Evolutionary conservation across 257 asterid genomes (phyloP).

Genomic region (Cinchona pubescens): DNA sequence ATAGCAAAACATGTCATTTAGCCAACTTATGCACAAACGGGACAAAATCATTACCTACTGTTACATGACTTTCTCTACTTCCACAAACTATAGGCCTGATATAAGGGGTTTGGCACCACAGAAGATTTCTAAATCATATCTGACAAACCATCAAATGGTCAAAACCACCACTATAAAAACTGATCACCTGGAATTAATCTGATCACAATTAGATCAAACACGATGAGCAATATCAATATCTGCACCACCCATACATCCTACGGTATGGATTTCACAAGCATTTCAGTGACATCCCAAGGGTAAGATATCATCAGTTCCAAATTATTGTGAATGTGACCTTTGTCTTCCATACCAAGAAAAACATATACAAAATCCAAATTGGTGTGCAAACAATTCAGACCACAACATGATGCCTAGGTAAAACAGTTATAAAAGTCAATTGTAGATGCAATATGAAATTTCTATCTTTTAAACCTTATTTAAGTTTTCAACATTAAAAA

Average conservation of each 20-base stretch:
- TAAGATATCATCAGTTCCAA: not conserved
- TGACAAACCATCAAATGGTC: not conserved
- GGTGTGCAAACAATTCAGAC: not conserved
- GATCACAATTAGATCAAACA: not conserved
- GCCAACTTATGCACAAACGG: not conserved
- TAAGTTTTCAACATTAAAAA: not conserved
- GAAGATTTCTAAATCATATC: not conserved
- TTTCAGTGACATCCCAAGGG: not conserved
- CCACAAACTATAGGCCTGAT: not conserved
- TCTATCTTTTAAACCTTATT: not conserved
- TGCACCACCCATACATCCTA: not conserved
- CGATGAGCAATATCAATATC: not conserved
- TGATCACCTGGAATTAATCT: no score
- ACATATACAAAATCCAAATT: not conserved
- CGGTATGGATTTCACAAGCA: not conserved
- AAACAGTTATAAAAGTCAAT: no score
- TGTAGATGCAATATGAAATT: not conserved
- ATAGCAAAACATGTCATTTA: not conserved
- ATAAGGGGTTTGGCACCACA: not conserved
- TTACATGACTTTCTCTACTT: not conserved
- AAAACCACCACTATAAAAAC: not conserved
- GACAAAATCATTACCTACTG: not conserved
- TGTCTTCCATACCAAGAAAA: not conserved
- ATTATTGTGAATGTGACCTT: no score
- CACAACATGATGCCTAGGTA: not conserved